Evolutionary conservation across 169 alveolate species (phyloP).

Genomic region (Besnoitia besnoiti): DNA sequence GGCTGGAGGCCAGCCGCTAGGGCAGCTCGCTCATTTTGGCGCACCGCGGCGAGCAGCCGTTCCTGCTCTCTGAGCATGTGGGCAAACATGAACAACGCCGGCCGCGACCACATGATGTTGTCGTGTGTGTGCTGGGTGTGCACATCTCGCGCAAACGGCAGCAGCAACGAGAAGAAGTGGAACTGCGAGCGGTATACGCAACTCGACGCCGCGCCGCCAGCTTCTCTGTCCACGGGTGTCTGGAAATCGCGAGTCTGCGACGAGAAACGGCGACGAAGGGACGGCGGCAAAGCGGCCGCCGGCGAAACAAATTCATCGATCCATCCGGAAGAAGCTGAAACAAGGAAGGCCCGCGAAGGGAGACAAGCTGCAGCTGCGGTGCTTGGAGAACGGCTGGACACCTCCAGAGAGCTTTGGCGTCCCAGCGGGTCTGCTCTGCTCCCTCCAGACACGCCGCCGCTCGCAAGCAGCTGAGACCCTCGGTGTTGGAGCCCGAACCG

Average conservation of each 20-base stretch:
- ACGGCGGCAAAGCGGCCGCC: neutral
- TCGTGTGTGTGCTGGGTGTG: neutral
- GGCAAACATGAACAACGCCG: neutral
- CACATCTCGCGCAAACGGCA: neutral
- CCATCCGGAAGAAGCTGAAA: neutral
- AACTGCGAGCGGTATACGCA: neutral
- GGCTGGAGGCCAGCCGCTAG: neutral
- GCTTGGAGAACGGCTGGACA: too few relatives aligned
- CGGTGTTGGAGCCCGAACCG: neutral
- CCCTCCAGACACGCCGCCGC: neutral
- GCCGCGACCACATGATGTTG: neutral
- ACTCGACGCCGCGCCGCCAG: neutral
- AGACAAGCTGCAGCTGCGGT: neutral
- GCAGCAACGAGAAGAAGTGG: neutral
- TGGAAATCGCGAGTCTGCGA: neutral
- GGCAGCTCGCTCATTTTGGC: neutral
- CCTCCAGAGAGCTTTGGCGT: too few relatives aligned
- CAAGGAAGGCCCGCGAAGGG: neutral
- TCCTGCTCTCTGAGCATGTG: neutral
- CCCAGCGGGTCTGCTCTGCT: neutral
- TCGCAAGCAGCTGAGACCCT: neutral
- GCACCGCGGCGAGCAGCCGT: neutral
- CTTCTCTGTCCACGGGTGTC: neutral
- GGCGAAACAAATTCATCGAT: neutral
- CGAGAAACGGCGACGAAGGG: neutral